Conservation (phyloP, 768 basidiomycete genomes). For the Leucosporidium scottii region DNA sequence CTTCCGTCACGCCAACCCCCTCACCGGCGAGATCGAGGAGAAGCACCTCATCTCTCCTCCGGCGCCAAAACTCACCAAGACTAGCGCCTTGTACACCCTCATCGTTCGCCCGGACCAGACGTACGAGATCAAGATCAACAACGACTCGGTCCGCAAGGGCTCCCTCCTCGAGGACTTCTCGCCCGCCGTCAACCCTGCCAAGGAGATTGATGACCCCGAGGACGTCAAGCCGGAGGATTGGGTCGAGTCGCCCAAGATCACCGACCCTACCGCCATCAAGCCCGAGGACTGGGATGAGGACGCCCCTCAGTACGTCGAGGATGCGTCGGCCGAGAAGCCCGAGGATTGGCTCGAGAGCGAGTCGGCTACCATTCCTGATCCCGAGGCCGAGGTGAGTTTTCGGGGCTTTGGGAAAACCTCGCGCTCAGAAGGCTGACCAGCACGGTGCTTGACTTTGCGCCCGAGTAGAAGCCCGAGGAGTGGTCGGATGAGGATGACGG, state of each 20-base stretch:
- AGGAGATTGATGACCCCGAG: slow-evolving; percentile 86
- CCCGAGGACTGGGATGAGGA: slow-evolving; percentile 98
- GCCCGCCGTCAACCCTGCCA: slow-evolving; percentile 82
- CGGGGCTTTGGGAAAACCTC: not conserved
- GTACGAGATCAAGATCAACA: slow-evolving; percentile 84
- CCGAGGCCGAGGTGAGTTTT: slow-evolving; percentile 54
- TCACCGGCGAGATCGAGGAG: slow-evolving; percentile 88
- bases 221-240: slow-evolving; percentile 86
- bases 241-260: slow-evolving; percentile 82
- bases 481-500: slow-evolving; percentile 99
- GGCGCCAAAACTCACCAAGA: slow-evolving; percentile 77
- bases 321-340: slow-evolving; percentile 80
- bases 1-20: slow-evolving; percentile 93
- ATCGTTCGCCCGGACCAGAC: slow-evolving; percentile 89
- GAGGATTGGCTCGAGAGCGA: slow-evolving; percentile 95
- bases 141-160: slow-evolving; percentile 69
- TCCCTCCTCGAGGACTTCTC: slow-evolving; percentile 86
- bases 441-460: slow-evolving; percentile 1
- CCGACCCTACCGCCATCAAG: slow-evolving; percentile 45
- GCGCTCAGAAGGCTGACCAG: slow-evolving; percentile 4
- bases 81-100: slow-evolving; percentile 90
- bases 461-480: slow-evolving; percentile 81
- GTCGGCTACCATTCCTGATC: slow-evolving; percentile 70
- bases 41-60: slow-evolving; percentile 84
- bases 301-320: slow-evolving; percentile 82